phyloP scores from a whole-genome alignment of 2,329 filamentous ascomycete genomes.

The Stachybotrys chartarum region DNA sequence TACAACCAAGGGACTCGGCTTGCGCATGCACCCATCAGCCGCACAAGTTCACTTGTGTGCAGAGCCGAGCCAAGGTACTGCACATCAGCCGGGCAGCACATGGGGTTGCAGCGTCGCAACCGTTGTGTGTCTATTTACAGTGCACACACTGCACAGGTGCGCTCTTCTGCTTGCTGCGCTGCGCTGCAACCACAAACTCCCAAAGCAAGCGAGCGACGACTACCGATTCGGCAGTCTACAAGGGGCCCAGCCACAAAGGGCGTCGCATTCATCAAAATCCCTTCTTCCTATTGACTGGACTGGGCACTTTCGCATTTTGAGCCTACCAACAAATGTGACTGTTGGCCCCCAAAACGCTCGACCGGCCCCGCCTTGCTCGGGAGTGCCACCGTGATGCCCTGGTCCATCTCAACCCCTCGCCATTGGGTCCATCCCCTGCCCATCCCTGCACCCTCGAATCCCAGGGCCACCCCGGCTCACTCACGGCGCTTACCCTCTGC shows the following conservation, averaged over 20 bases:
- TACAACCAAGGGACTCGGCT: too few relatives aligned
- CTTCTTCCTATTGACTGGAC: too few relatives aligned
- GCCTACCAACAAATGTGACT: neutral
- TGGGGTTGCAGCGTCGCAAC: neutral
- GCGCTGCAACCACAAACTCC: neutral
- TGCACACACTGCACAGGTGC: neutral
- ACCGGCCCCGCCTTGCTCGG: neutral
- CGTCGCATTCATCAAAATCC: neutral
- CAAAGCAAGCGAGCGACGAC: neutral
- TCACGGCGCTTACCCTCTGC: conserved; percentile 16
- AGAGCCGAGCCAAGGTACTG: neutral
- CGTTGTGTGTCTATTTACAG: neutral
- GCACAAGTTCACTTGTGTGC: too few relatives aligned
- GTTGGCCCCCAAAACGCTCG: neutral
- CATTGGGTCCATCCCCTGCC: neutral
- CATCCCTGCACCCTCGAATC: too few relatives aligned
- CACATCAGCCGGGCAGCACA: neutral
- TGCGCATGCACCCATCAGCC: too few relatives aligned
- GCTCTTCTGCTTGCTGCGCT: neutral
- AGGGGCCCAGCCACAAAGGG: neutral
- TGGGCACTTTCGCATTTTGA: neutral
- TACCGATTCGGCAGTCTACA: neutral
- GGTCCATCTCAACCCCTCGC: neutral
- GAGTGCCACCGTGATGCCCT: neutral
- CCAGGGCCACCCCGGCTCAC: conserved; percentile 8